Evolutionary conservation across 2,329 filamentous ascomycete genomes (phyloP), one percentile per base, ranked within the genome.

Genomic region (Hypocrella siamensis): DNA sequence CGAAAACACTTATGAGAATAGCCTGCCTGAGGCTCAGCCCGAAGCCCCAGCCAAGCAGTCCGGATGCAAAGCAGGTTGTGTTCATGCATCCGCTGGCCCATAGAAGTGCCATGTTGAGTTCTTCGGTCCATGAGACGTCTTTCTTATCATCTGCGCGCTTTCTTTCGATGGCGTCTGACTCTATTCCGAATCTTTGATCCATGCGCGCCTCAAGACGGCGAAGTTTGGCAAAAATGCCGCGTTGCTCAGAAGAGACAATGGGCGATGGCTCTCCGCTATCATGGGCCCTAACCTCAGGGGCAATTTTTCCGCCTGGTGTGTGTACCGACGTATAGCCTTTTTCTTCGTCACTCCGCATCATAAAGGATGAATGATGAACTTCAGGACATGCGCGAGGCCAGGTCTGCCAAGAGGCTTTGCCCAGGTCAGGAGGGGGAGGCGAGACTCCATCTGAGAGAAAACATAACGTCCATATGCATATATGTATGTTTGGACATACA

Each of bases 81-180:
- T 67, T 67, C 56, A 67, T 60, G 1, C 61, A 66, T 8, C 56
- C 58, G 28, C 54, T 60, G 15, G 64, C 61, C 65, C 65, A 69
- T 35, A 69, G 50, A 35, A 65, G 45, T 9, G 61, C 63, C 64
- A 68, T 69, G 34, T 54, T 53, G 33, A 60, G 44, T 37, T 58
- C 56, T 41, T 60, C 58, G 15, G 47, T 49, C 50, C 50, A 56
- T 9, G 44, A 37, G 8, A 46, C 44, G 18, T 31, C 29, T 16
- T 38, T 33, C 27, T 48, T 50, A 26, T 63, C 54, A 43, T 63
- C 57, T 21, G 62, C 56, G 5, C 51, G 51, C 38, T 63, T 60
- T 34, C 65, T 56, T 8, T 48, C 47, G 28, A 65, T 56, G 27
- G 58, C 60, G 30, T 63, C 48, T 3, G 60, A 54, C 45, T 68